phyloP scores from a whole-genome alignment of 352 stramenopile species.

The Achlya hypogyna region DNA sequence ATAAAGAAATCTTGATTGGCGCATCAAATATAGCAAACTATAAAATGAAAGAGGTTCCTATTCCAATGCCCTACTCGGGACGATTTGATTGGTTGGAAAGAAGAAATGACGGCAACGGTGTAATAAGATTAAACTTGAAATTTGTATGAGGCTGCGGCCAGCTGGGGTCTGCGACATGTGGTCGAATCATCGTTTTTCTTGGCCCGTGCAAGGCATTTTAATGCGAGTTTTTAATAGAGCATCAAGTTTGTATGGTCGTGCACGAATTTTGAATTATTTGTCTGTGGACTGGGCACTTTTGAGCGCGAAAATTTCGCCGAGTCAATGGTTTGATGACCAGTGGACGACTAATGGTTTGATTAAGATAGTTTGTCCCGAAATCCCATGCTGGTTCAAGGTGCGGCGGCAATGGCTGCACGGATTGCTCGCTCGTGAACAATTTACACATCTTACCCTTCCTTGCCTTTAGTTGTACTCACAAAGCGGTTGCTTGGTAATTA shows the following conservation, averaged over 20 bases:
- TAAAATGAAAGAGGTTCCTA: neutral
- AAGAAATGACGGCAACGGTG: neutral
- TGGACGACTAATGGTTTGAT: too few species aligned
- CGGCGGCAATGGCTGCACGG: too few species aligned
- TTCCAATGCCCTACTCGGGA: neutral
- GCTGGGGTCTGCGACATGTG: neutral
- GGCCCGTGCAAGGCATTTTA: neutral
- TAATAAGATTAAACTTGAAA: conserved; percentile 5
- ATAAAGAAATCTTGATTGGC: neutral
- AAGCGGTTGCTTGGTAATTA: too few species aligned
- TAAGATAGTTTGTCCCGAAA: neutral
- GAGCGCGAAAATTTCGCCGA: neutral
- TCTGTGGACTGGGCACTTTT: neutral
- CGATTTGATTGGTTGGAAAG: conserved; percentile 10
- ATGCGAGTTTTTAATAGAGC: neutral
- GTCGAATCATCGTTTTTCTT: neutral
- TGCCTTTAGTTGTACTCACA: too few species aligned
- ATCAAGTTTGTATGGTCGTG: neutral
- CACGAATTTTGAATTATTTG: neutral
- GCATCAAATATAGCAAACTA: neutral
- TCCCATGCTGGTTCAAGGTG: too few species aligned
- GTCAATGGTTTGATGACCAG: too few species aligned
- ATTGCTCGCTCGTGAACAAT: too few species aligned
- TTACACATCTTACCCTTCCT: too few species aligned
- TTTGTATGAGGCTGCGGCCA: neutral